Base-by-base conservation (phyloP, 495 filamentous ascomycete species). In the Trichoderma erinaceum region DNA sequence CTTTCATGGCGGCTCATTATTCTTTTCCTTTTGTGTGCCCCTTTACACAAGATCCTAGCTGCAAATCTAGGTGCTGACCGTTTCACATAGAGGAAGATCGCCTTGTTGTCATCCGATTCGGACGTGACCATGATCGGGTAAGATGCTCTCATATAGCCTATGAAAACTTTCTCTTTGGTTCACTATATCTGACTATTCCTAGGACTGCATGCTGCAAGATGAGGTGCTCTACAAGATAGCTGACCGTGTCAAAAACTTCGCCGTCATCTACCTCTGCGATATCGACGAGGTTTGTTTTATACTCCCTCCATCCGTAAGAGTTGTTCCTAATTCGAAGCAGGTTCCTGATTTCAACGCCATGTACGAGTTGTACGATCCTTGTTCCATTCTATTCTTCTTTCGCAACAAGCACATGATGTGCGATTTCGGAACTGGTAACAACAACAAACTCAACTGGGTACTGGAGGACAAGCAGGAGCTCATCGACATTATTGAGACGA, bases 361-460 rank as follows among this genome's bases (percentile, higher is more conserved):
- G 96, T 95, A 83, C 71, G 90, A 91, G 74, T 81, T 91, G 0
- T 91, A 90, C 75, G 89, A 90, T 71, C 83, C 85, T 44, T 86
- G 87, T 80, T 88, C 87, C 7, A 85, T 90, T 69, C 90, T 90
- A 85, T 97, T 95, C 84, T 99, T 98, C 84, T 99, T 93, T 80
- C 86, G 95, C 63, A 98, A 98, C 76, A 98, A 97, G 78, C 93
- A 98, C 78, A 98, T 99, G 89, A 95, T 96, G 91, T 93, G 90
- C 76, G 95, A 97, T 87, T 95, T 97, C 70, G 94, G 95, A 15
- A 98, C 96, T 6, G 95, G 95, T 72, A 97, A 99, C 80, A 99
- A 99, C 78, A 98, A 99, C 78, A 97, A 96, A 67, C 83, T 96
- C 73, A 98, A 97, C 78, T 98, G 92, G 88, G 93, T 98, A 48